These are phyloP conservation scores for Teratosphaeria gauchensis DNA, from an alignment of 2,329 filamentous ascomycete species.

Conservation along the genomic window DNA sequence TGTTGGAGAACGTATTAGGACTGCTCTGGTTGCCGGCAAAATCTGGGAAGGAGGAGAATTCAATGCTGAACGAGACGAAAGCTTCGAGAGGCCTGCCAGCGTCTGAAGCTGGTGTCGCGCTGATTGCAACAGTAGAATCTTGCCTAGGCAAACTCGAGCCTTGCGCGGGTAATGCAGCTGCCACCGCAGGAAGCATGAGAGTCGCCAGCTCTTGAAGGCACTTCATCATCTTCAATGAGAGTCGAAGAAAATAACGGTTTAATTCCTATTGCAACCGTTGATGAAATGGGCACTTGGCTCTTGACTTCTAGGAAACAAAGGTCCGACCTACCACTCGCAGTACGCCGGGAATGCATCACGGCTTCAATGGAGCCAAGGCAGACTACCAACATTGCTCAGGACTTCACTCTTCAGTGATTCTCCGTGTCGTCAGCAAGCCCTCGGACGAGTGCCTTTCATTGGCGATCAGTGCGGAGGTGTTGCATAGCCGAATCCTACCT, in stretches of 20 bases:
- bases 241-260: neutral
- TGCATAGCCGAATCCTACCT: neutral
- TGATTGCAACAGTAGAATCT: constrained; percentile 4
- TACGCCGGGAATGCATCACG: neutral
- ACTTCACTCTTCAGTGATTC: constrained; percentile 1
- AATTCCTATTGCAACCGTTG: neutral
- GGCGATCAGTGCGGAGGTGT: constrained; percentile 4
- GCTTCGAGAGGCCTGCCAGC: constrained; percentile 28
- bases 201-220: neutral
- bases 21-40: constrained; percentile 44
- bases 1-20: constrained; percentile 51
- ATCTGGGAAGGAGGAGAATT: constrained; percentile 45
- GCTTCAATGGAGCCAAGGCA: neutral
- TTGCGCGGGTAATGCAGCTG: neutral
- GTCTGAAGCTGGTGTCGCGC: constrained; percentile 38
- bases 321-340: neutral
- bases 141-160: neutral
- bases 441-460: neutral
- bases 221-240: neutral
- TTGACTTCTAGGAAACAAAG: too few relatives aligned
- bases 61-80: constrained; percentile 45
- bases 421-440: neutral
- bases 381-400: neutral
- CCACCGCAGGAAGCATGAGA: neutral
- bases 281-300: neutral